Conservation (phyloP, 179 eudicot species). For the Silene vulgaris region DNA sequence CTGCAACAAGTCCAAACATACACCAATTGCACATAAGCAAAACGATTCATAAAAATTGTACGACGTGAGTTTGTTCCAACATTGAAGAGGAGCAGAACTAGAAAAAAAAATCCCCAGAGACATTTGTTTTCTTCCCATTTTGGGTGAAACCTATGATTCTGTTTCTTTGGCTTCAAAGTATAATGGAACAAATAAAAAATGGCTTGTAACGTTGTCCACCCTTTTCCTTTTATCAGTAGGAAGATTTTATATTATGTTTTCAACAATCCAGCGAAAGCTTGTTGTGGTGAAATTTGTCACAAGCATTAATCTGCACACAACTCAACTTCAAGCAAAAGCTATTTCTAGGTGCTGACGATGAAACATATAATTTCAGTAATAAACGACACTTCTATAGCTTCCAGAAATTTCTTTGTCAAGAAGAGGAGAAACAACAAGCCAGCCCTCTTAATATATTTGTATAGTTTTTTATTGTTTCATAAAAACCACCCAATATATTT, state of each 20-base stretch:
- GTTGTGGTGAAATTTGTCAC: not conserved
- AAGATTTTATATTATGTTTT: not conserved
- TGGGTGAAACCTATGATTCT: not conserved
- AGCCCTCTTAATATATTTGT: not conserved
- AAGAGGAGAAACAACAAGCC: constrained; percentile 1
- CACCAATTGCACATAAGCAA: not conserved
- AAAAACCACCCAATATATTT: not conserved
- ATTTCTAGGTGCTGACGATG: too few relatives aligned
- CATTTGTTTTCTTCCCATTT: not conserved
- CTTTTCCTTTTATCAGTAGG: not conserved
- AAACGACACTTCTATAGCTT: not conserved
- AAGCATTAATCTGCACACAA: not conserved
- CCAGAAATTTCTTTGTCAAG: not conserved
- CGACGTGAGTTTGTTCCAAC: not conserved
- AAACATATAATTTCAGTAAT: not conserved
- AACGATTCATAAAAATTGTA: not conserved
- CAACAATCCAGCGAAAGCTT: not conserved
- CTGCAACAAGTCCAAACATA: constrained; percentile 41
- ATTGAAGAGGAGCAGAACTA: not conserved
- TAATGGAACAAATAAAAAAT: not conserved
- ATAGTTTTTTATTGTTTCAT: not conserved
- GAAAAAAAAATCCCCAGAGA: not conserved
- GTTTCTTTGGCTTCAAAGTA: constrained; percentile 6
- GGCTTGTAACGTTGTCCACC: not conserved
- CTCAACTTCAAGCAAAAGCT: not conserved